Evolutionary conservation across 2,329 filamentous ascomycete genomes (phyloP), one percentile per base, ranked within the genome.

Genomic region (Sporothrix luriei): DNA sequence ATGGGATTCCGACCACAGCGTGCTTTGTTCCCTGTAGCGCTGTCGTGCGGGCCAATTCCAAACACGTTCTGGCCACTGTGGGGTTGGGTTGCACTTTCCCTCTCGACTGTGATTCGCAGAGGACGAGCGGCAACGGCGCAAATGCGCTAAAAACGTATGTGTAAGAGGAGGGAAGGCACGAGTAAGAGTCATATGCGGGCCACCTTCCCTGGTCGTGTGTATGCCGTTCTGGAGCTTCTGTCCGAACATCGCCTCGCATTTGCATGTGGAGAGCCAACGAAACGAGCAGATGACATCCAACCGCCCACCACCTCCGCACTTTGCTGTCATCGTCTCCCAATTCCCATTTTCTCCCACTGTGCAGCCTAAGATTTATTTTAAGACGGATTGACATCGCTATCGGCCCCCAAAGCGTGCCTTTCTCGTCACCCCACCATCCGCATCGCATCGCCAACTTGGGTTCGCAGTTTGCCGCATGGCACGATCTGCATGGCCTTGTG

Each of bases 401-500:
- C 51, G 51, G 51, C 21, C 26, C 9, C 21, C n/a, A 10, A 10
- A 26, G 46, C 14, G 2, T 21, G 48, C 46, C 26, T 16, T 38
- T 38, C 11, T 48, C 29, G 6, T 49, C 19, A 7, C 14, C 11
- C 24, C 33, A 6, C 38, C 26, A 33, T 64, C 26, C 21, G 43
- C 62, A 65, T 59, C 40, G 33, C 66, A 43, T 43, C 66, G 16
- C 16, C 33, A n/a, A 7, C 6, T 21, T 48, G 14, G 13, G 5
- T 7, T 33, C 7, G 40, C 33, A 11, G 2, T 57, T 57, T 54
- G 68, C 40, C 26, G 62, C 55, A 69, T 72, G 69, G 71, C 55
- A 33, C 51, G 29, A 33, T 51, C 69, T 66, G 40, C 69, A 70
- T 71, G 68, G 68, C 69, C 52, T 16, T 64, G 49, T 43, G 46